Evolutionary conservation across 2,329 filamentous ascomycete genomes (phyloP).

Genomic region (Diplocarpon rosae): DNA sequence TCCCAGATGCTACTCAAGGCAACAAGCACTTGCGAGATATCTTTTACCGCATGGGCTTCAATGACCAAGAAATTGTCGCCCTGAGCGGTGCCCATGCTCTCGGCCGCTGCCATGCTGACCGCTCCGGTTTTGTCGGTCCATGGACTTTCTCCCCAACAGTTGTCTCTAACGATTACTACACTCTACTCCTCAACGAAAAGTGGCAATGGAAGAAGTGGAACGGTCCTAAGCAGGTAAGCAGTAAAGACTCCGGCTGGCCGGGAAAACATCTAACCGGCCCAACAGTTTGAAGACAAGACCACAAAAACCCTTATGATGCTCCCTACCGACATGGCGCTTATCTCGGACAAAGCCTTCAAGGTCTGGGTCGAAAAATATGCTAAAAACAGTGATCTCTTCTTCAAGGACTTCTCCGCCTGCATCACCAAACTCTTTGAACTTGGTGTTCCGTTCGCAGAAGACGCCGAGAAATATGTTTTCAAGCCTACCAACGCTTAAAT

Average conservation of each 20-base stretch:
- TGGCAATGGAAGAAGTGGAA: constrained; percentile 89
- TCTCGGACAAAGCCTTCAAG: constrained; percentile 82
- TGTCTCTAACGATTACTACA: constrained; percentile 91
- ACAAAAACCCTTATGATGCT: constrained; percentile 95
- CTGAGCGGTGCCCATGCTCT: constrained; percentile 77
- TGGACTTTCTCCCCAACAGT: constrained; percentile 90
- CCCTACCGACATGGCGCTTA: constrained; percentile 76
- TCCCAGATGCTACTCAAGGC: constrained; percentile 71
- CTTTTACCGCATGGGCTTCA: constrained; percentile 96
- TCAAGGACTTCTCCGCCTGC: constrained; percentile 79
- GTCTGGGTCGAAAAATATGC: constrained; percentile 76
- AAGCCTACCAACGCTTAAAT: constrained; percentile 39
- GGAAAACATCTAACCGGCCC: too few relatives aligned
- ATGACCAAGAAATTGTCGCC: constrained; percentile 93
- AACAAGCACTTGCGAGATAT: constrained; percentile 77
- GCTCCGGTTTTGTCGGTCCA: constrained; percentile 77
- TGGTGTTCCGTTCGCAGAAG: constrained; percentile 74
- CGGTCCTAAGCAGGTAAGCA: constrained; percentile 59
- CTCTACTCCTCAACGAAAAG: constrained; percentile 79
- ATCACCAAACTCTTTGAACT: constrained; percentile 82
- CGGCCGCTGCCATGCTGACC: constrained; percentile 79
- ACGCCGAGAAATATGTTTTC: constrained; percentile 49
- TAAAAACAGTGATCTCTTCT: constrained; percentile 83
- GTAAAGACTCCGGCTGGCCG: not conserved
- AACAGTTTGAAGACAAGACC: constrained; percentile 71